Evolutionary conservation across 768 basidiomycete genomes (phyloP).

Genomic region (Trametes maxima): DNA sequence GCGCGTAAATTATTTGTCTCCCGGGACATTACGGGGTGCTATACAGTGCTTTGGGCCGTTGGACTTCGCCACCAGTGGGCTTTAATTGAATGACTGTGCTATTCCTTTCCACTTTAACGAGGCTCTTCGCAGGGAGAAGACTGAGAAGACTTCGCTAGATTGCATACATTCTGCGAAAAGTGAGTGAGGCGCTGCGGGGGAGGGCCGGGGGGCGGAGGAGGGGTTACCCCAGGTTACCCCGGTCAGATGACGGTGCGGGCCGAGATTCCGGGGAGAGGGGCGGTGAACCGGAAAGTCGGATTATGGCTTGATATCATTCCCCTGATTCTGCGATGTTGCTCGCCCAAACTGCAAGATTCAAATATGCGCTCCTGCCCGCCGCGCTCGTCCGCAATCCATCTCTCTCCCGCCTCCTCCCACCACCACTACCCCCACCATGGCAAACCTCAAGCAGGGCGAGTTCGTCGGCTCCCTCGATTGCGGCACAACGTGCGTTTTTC

Average conservation of each 20-base stretch:
- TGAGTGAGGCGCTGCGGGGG: background rate
- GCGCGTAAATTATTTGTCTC: conserved; percentile 9
- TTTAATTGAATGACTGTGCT: too few species aligned
- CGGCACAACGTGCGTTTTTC: conserved; percentile 80
- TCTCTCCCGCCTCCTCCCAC: background rate
- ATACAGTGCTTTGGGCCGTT: background rate
- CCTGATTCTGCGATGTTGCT: conserved; percentile 11
- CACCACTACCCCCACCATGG: conserved; percentile 31
- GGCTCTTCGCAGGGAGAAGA: too few species aligned
- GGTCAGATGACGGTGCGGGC: conserved; percentile 20
- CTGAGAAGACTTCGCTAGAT: background rate
- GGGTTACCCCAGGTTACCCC: conserved; percentile 12
- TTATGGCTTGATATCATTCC: conserved; percentile 1
- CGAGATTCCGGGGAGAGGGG: background rate
- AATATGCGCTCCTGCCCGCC: conserved; percentile 12
- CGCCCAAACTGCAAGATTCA: conserved; percentile 11
- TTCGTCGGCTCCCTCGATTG: conserved; percentile 94
- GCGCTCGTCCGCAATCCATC: background rate
- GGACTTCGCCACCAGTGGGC: background rate
- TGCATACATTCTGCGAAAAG: background rate
- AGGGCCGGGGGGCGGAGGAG: background rate
- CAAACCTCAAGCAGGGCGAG: conserved; percentile 60
- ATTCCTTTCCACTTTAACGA: too few species aligned
- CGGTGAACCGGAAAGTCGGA: background rate
- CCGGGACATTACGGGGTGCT: conserved; percentile 13